Evolutionary conservation across 345 rosid genomes (phyloP), one percentile per base, ranked within the genome.

Genomic region (Cardamine chenopodiifolia): DNA sequence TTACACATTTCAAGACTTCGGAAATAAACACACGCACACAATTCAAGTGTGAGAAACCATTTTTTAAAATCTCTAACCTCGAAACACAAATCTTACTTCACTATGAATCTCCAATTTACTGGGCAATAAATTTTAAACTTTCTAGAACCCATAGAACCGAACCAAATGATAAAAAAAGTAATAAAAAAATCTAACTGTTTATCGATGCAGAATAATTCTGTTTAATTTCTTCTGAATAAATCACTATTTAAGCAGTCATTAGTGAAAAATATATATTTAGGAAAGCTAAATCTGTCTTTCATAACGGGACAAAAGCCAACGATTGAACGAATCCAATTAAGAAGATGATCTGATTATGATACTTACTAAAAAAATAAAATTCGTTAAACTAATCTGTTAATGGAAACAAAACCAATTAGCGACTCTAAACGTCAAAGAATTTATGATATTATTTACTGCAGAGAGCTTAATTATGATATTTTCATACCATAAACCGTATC

Each of bases 61-160:
- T 48, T 28, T 42, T 45, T 25, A 34, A 23, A 34, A 34, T 3
- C 8, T 34, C 28, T 18, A 39, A 67, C 52, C 67, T 44, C 48
- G 47, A 25, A 48, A 64, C 48, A 63, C 44, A 64, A 37, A 62
- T 37, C 42, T 72, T 37, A 62, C 37, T 55, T 54, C 64, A 64
- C 56, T 54, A 73, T 29, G 12, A 42, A 42, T 34, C 56, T 73
- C 71, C 47, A 65, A 42, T 45, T 63, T 14, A n/a, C 28, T 11
- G 71, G 32, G 19, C 5, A 72, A 53, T 31, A 55, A 23, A 42
- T 20, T 39, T 40, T 9, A 42, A 64, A 15, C n/a, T 54, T 12
- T 22, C 32, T 15, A 8, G 53, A 52, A 37, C 25, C 28, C 77
- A 63, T 28, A 62, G 35, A 26, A 18, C 39, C 31, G 9, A 70